phyloP scores from a whole-genome alignment of 768 basidiomycete genomes.

The Termitomyces heimii region DNA sequence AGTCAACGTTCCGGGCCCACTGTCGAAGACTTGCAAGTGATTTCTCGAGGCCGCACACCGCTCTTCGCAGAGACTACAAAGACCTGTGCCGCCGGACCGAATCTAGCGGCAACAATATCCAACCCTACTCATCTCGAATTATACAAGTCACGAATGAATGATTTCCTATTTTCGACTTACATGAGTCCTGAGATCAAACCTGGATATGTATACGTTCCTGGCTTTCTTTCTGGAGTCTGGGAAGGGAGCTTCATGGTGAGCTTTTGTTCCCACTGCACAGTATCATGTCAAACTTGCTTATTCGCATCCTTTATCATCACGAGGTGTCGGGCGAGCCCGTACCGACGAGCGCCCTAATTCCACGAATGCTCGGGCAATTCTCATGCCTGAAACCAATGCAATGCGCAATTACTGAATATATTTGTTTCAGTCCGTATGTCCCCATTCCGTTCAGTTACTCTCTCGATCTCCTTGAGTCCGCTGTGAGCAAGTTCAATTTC shows the following conservation, averaged over 20 bases:
- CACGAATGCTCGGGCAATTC: conserved; percentile 21
- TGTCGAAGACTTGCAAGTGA: conserved; percentile 40
- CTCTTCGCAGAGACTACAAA: conserved; percentile 40
- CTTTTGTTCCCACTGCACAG: conserved; percentile 1
- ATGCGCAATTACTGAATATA: conserved; percentile 39
- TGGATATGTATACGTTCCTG: conserved; percentile 31
- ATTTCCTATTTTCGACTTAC: conserved; percentile 10
- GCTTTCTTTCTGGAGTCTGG: conserved; percentile 51
- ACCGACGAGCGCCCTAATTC: conserved; percentile 4
- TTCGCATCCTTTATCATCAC: conserved; percentile 7
- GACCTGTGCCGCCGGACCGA: conserved; percentile 1
- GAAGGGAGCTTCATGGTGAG: conserved; percentile 56
- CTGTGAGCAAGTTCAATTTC: conserved; percentile 6
- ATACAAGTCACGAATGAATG: conserved; percentile 21
- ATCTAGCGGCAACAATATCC: neutral
- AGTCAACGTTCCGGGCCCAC: conserved; percentile 46
- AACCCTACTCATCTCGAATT: conserved; percentile 24
- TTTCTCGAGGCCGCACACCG: conserved; percentile 37
- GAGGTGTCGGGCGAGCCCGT: conserved; percentile 11
- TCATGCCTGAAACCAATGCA: conserved; percentile 43
- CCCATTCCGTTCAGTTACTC: conserved; percentile 21
- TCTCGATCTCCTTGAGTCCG: conserved; percentile 10
- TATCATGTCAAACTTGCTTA: conserved; percentile 2
- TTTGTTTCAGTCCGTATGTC: conserved; percentile 32
- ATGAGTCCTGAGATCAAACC: conserved; percentile 15